These are phyloP conservation scores for Trichoderma afroharzianum DNA, from an alignment of 2,329 filamentous ascomycete genomes.

Conservation along the genomic window DNA sequence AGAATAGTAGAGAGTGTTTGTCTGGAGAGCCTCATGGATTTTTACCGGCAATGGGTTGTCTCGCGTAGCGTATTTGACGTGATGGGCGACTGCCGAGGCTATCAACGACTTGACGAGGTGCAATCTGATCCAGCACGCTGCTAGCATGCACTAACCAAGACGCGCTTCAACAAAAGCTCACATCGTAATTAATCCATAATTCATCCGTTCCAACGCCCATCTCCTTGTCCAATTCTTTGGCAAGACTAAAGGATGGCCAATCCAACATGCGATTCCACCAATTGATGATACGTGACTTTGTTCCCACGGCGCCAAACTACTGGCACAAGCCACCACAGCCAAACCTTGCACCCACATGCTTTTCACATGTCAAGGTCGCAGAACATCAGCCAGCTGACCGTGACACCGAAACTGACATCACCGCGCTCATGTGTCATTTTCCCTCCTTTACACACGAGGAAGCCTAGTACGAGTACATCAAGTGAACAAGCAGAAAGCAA, in stretches of 20 bases:
- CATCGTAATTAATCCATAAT: background rate
- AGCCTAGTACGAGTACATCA: background rate
- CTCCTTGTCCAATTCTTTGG: background rate
- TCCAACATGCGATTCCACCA: background rate
- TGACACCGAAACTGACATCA: background rate
- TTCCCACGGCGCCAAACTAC: background rate
- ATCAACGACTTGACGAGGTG: background rate
- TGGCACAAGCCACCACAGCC: background rate
- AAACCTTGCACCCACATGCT: conserved; percentile 4
- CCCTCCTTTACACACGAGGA: background rate
- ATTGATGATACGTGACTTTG: background rate
- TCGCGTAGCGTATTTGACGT: background rate
- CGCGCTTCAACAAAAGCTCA: background rate
- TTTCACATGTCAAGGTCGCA: conserved; percentile 7
- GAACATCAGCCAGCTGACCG: conserved; percentile 1
- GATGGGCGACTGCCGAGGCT: background rate
- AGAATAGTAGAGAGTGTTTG: background rate
- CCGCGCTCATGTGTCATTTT: background rate
- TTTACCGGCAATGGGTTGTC: background rate
- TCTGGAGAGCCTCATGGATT: background rate
- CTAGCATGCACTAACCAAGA: background rate
- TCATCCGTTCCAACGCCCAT: background rate
- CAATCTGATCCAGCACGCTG: background rate
- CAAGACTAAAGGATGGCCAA: background rate
- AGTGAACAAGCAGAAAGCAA: background rate